Evolutionary conservation across 805 yeast genomes (phyloP).

Genomic region (Candida sphagnicola): DNA sequence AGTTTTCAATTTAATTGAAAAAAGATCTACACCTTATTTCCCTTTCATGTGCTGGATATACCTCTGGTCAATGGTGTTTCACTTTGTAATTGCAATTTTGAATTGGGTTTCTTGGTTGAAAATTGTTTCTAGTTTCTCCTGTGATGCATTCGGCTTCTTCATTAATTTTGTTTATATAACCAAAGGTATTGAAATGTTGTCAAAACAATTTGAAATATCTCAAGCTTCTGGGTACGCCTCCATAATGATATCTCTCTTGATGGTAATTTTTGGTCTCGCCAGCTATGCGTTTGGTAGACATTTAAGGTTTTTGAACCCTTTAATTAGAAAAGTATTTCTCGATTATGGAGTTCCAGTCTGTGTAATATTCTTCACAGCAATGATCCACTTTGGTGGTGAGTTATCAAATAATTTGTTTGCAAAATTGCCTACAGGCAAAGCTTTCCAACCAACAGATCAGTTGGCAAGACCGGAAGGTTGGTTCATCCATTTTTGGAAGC

Average conservation of each 20-base stretch:
- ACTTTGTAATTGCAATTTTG: slow-evolving; percentile 63
- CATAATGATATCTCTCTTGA: slow-evolving; percentile 66
- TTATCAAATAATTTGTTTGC: slow-evolving; percentile 55
- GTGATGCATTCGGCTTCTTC: slow-evolving; percentile 91
- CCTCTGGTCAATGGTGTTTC: slow-evolving; percentile 85
- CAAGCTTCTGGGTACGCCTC: slow-evolving; percentile 64
- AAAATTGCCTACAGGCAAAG: slow-evolving; percentile 60
- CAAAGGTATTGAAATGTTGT: slow-evolving; percentile 82
- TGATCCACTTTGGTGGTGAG: slow-evolving; percentile 85
- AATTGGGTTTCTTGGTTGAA: slow-evolving; percentile 67
- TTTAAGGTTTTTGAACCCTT: slow-evolving; percentile 58
- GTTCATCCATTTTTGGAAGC: slow-evolving; percentile 77
- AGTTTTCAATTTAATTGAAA: slow-evolving; percentile 65
- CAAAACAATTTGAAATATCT: slow-evolving; percentile 56
- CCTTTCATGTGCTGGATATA: slow-evolving; percentile 96
- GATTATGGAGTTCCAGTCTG: slow-evolving; percentile 85
- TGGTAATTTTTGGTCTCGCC: slow-evolving; percentile 73
- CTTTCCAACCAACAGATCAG: slow-evolving; percentile 69
- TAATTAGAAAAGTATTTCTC: slow-evolving; percentile 62
- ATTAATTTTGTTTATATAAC: slow-evolving; percentile 84
- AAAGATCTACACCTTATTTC: slow-evolving; percentile 58
- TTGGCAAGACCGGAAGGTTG: slow-evolving; percentile 53
- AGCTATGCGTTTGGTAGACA: slow-evolving; percentile 54
- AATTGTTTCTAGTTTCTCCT: slow-evolving; percentile 75
- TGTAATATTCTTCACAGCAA: slow-evolving; percentile 89